Evolutionary conservation across 495 filamentous ascomycete species (phyloP).

Genomic region (Penicillium diatomitis): DNA sequence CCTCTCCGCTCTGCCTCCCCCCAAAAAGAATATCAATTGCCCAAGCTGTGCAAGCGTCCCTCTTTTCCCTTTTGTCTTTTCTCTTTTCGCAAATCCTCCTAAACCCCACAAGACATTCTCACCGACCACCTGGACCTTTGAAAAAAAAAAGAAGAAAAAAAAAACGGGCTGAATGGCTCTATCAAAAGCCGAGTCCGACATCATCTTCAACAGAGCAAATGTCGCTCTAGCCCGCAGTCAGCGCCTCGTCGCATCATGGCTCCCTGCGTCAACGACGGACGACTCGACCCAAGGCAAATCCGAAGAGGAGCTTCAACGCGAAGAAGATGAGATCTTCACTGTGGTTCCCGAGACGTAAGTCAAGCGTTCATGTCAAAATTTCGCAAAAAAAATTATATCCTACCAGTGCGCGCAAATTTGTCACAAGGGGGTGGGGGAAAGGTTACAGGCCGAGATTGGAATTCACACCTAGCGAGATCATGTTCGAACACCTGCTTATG

Average conservation of each 20-base stretch:
- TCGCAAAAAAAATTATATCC: too few relatives aligned
- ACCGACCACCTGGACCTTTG: background rate
- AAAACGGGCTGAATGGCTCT: constrained; percentile 18
- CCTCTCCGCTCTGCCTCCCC: too few relatives aligned
- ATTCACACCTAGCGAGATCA: background rate
- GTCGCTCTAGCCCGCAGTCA: constrained; percentile 42
- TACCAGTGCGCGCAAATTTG: too few relatives aligned
- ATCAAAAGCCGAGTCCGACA: constrained; percentile 33
- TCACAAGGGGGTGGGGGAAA: too few relatives aligned
- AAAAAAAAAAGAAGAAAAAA: too few relatives aligned
- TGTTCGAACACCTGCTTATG: background rate
- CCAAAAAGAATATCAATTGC: constrained; percentile 6
- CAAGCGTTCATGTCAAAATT: too few relatives aligned
- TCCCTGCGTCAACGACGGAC: constrained; percentile 35
- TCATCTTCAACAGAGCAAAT: constrained; percentile 42
- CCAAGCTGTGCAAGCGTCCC: too few relatives aligned
- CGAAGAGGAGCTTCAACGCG: constrained; percentile 34
- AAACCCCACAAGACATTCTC: background rate
- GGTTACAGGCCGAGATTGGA: background rate
- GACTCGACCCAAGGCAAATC: constrained; percentile 35
- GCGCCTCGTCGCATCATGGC: constrained; percentile 44
- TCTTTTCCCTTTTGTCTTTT: too few relatives aligned
- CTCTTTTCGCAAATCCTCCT: background rate
- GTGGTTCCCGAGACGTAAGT: constrained; percentile 44
- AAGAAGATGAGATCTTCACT: constrained; percentile 44